phyloP scores from a whole-genome alignment of 345 rosid genomes.

The Crucihimalaya himalaica region DNA sequence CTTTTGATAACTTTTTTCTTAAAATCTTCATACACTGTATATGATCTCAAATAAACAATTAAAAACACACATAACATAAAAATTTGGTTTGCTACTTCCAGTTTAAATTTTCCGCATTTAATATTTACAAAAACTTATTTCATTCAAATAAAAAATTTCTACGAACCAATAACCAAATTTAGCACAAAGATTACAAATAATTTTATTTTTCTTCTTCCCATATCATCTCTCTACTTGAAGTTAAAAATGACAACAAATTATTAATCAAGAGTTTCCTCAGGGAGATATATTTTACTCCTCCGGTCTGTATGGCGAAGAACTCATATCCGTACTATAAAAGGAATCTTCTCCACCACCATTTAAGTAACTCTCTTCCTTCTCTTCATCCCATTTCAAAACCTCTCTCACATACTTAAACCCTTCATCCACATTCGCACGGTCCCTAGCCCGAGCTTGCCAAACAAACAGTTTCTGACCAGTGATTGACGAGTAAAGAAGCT shows the following conservation, averaged over 20 bases:
- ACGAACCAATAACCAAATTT: constrained; percentile 11
- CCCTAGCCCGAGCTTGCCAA: constrained; percentile 88
- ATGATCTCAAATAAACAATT: background rate
- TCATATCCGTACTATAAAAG: constrained; percentile 85
- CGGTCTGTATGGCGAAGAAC: constrained; percentile 67
- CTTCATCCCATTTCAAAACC: constrained; percentile 96
- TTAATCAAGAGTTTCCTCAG: constrained; percentile 18
- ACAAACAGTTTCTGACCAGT: constrained; percentile 87
- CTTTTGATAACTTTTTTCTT: background rate
- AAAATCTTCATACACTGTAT: background rate
- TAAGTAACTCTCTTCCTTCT: constrained; percentile 76
- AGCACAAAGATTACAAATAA: constrained; percentile 4
- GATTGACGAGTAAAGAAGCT: constrained; percentile 75
- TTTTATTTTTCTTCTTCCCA: background rate
- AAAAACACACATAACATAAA: too few species aligned
- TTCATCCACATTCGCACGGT: constrained; percentile 67
- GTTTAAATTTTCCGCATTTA: background rate
- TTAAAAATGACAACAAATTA: constrained; percentile 9
- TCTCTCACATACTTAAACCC: constrained; percentile 91
- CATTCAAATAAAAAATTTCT: constrained; percentile 7
- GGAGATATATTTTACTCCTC: constrained; percentile 21
- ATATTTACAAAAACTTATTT: constrained; percentile 19
- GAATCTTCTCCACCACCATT: constrained; percentile 85
- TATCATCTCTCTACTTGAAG: background rate
- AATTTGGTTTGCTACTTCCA: background rate